Percentiles rank a stretch among this genome's conserved stretches.
Conservation (phyloP, 1,139 yeast genomes). For the Geotrichum reessii region DNA sequence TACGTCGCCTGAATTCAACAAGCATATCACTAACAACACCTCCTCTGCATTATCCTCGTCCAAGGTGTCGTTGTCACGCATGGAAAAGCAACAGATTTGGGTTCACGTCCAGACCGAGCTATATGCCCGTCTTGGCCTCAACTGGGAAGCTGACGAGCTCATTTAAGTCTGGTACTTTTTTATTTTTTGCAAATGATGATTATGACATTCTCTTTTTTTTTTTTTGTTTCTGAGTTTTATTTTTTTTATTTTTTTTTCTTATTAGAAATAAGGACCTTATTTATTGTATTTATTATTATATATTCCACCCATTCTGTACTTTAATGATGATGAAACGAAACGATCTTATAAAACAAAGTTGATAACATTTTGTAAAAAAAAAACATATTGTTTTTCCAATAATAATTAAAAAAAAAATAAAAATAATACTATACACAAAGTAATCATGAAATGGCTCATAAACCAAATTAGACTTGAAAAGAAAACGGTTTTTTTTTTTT, state of each 20-base stretch:
- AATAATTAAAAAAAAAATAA: no score
- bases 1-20: constrained; percentile 32
- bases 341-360: constrained; percentile 41
- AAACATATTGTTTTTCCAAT: no score
- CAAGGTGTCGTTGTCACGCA: constrained; percentile 40
- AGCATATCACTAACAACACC: constrained; percentile 13
- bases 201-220: neutral
- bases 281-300: neutral
- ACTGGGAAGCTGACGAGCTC: constrained; percentile 52
- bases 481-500: no score
- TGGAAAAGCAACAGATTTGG: constrained; percentile 55
- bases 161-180: constrained; percentile 1
- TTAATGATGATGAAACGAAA: neutral
- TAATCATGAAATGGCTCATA: no score
- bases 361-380: no score
- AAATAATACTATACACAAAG: no score
- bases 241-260: neutral
- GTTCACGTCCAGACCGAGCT: constrained; percentile 53
- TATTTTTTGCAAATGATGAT: neutral
- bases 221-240: neutral
- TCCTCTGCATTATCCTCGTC: neutral
- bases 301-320: neutral
- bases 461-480: no score
- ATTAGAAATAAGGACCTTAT: neutral
- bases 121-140: constrained; percentile 50